Evolutionary conservation across 2,329 filamentous ascomycete genomes (phyloP).

Genomic region (Stagonosporopsis cucurbitacearum): DNA sequence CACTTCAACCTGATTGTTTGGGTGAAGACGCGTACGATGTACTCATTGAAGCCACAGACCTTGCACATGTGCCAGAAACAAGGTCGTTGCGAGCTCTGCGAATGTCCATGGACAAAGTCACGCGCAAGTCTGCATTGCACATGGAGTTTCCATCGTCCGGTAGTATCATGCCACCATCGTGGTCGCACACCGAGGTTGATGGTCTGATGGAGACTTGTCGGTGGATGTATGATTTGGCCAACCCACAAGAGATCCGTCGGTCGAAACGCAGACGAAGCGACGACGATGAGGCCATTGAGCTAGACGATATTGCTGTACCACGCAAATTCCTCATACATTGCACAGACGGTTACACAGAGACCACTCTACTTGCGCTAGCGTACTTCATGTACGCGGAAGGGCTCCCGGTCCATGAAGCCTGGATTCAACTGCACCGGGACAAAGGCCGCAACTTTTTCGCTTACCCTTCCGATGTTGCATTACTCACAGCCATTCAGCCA

Average conservation of each 20-base stretch:
- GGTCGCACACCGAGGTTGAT: conserved; percentile 82
- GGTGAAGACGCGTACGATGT: conserved; percentile 73
- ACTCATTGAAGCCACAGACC: conserved; percentile 86
- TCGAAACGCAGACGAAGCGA: conserved; percentile 54
- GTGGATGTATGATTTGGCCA: conserved; percentile 86
- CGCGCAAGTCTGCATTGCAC: conserved; percentile 57
- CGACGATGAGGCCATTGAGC: conserved; percentile 62
- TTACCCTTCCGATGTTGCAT: conserved; percentile 85
- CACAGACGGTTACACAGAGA: conserved; percentile 95
- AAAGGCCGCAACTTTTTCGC: conserved; percentile 94
- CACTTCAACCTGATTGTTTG: conserved; percentile 51
- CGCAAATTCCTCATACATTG: conserved; percentile 88
- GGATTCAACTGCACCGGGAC: conserved; percentile 81
- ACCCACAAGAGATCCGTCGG: conserved; percentile 59
- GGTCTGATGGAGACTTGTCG: conserved; percentile 84
- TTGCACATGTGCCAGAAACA: conserved; percentile 76
- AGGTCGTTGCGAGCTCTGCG: conserved; percentile 68
- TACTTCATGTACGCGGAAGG: conserved; percentile 95
- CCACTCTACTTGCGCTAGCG: conserved; percentile 83
- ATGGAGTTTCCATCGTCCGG: conserved; percentile 93
- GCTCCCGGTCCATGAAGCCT: conserved; percentile 79
- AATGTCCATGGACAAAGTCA: conserved; percentile 59
- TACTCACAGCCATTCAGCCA: conserved; percentile 78
- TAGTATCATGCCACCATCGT: conserved; percentile 85
- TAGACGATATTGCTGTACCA: conserved; percentile 54